Conservation (phyloP, 257 asterid genomes). For the Linaria vulgaris region DNA sequence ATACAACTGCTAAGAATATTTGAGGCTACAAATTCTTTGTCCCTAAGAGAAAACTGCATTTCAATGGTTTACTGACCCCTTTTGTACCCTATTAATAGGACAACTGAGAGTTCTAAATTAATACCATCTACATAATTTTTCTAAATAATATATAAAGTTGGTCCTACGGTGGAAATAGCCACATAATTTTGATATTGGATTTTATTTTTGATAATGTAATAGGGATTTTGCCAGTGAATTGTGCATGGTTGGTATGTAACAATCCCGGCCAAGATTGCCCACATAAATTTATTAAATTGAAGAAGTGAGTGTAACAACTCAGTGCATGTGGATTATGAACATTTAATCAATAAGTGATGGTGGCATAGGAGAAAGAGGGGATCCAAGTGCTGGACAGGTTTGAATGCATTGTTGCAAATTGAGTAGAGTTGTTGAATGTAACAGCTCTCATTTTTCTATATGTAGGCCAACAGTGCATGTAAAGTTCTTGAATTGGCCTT, state of each 20-base stretch:
- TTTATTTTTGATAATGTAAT: neutral
- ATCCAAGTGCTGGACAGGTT: conserved; percentile 3
- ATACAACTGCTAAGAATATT: conserved; percentile 26
- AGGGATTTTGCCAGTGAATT: conserved; percentile 30
- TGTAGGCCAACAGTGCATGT: no score
- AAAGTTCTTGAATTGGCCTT: no score
- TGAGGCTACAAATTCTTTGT: conserved; percentile 12
- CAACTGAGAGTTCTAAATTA: conserved; percentile 24
- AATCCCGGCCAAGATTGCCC: conserved; percentile 32
- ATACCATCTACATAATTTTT: neutral
- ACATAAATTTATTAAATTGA: conserved; percentile 12
- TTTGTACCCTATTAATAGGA: conserved; percentile 48
- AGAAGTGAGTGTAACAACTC: conserved; percentile 46
- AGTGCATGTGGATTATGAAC: conserved; percentile 39
- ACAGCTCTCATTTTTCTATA: no score
- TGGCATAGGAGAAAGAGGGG: conserved; percentile 32
- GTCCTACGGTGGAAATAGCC: conserved; percentile 16
- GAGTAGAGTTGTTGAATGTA: neutral
- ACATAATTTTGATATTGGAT: conserved; percentile 4
- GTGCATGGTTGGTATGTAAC: conserved; percentile 51
- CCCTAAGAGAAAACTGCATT: conserved; percentile 36
- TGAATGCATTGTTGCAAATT: conserved; percentile 12
- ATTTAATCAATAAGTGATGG: conserved; percentile 29
- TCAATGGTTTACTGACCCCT: conserved; percentile 50
- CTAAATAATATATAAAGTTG: neutral